Conservation (phyloP, 805 yeast species). For the Sungouiozyma intestinalis region DNA sequence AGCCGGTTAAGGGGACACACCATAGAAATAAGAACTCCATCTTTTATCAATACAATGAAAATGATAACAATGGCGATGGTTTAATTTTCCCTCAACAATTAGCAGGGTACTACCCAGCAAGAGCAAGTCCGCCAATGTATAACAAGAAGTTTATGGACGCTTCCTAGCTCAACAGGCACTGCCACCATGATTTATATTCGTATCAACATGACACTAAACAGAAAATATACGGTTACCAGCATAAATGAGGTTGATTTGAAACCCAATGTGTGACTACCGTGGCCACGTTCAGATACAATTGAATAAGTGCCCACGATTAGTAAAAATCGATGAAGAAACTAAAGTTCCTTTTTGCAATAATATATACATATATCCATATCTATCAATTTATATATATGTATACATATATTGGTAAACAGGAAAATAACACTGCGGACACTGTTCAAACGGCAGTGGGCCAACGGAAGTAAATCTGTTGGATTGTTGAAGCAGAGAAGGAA, state of each 20-base stretch:
- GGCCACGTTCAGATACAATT: no score
- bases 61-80: not conserved
- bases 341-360: no score
- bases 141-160: slow-evolving; percentile 22
- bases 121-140: slow-evolving; percentile 5
- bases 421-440: no score
- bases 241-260: no score
- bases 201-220: no score
- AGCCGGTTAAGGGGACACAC: no score
- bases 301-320: no score
- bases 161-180: slow-evolving; percentile 5
- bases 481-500: not conserved
- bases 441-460: no score
- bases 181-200: not conserved
- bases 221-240: no score
- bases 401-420: no score
- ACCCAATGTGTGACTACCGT: no score
- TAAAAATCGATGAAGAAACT: not conserved
- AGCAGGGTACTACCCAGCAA: not conserved
- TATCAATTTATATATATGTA: not conserved
- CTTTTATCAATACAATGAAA: not conserved
- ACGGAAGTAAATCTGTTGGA: no score
- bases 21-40: not conserved
- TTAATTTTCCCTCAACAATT: not conserved
- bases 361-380: not conserved